Evolutionary conservation across 441 rosid species (phyloP).

Genomic region (Euphorbia corollata): DNA sequence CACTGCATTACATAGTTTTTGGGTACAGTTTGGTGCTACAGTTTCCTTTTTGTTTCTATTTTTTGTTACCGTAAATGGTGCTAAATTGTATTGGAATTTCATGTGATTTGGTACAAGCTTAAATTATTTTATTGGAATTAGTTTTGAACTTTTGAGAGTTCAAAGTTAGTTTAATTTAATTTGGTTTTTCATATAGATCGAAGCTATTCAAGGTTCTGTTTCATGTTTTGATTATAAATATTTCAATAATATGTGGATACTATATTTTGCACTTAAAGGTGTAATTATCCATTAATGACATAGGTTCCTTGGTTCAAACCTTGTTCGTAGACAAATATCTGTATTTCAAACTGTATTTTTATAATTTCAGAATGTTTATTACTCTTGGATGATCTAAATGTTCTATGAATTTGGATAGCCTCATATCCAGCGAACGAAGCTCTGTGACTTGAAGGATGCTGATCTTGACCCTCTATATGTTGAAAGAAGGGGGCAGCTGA

Average conservation of each 20-base stretch:
- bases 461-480: conserved; percentile 81
- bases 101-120: neutral
- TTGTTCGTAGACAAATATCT: conserved; percentile 8
- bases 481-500: conserved; percentile 65
- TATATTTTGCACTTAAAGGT: neutral
- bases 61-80: neutral
- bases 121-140: neutral
- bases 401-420: conserved; percentile 52
- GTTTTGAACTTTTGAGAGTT: neutral
- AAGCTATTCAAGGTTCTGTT: neutral
- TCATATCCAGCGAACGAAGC: conserved; percentile 92
- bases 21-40: neutral
- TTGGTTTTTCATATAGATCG: neutral
- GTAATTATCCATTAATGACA: neutral
- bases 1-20: neutral
- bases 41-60: neutral
- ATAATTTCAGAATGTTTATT: conserved; percentile 5
- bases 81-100: neutral
- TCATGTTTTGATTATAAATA: neutral
- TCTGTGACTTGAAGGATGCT: conserved; percentile 88
- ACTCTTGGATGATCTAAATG: conserved; percentile 17
- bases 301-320: neutral
- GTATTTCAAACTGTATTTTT: conserved; percentile 3
- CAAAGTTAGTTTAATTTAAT: neutral
- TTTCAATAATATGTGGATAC: neutral